Conservation (phyloP, 164 flowering plant species). For the Euptelea pleiosperma region DNA sequence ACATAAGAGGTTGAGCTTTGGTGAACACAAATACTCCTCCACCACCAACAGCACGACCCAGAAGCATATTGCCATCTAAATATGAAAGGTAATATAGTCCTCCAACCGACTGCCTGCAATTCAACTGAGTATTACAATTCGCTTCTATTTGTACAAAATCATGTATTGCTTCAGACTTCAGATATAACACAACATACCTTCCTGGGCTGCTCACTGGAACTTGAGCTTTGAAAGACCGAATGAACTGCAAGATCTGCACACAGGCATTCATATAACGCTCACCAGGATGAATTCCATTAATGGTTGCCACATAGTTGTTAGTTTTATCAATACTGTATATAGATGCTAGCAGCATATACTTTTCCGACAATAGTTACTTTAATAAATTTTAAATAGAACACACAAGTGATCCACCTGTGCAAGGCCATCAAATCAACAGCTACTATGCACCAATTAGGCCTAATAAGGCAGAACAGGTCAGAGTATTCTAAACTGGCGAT, state of each 20-base stretch:
- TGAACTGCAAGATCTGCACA: slow-evolving; percentile 77
- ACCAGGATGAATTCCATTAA: background rate
- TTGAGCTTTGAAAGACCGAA: slow-evolving; percentile 69
- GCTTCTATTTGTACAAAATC: background rate
- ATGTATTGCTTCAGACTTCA: background rate
- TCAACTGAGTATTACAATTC: background rate
- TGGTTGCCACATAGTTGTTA: background rate
- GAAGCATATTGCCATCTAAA: slow-evolving; percentile 75
- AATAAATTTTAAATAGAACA: too few species aligned
- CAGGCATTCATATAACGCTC: background rate
- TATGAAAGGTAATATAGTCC: slow-evolving; percentile 88
- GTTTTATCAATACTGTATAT: too few species aligned
- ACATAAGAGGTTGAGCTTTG: slow-evolving; percentile 59
- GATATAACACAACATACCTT: slow-evolving; percentile 36
- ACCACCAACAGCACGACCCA: slow-evolving; percentile 92
- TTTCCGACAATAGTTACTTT: too few species aligned
- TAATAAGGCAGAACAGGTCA: background rate
- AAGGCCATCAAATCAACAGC: background rate
- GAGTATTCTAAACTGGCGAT: background rate
- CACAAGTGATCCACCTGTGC: too few species aligned
- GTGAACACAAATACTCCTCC: slow-evolving; percentile 90
- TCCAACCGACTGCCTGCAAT: slow-evolving; percentile 61
- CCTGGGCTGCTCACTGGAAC: slow-evolving; percentile 58
- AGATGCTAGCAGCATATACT: too few species aligned
- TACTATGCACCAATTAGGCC: background rate